These are phyloP conservation scores for Auriscalpium microsporum DNA, from an alignment of 768 basidiomycete species.

Conservation along the genomic window DNA sequence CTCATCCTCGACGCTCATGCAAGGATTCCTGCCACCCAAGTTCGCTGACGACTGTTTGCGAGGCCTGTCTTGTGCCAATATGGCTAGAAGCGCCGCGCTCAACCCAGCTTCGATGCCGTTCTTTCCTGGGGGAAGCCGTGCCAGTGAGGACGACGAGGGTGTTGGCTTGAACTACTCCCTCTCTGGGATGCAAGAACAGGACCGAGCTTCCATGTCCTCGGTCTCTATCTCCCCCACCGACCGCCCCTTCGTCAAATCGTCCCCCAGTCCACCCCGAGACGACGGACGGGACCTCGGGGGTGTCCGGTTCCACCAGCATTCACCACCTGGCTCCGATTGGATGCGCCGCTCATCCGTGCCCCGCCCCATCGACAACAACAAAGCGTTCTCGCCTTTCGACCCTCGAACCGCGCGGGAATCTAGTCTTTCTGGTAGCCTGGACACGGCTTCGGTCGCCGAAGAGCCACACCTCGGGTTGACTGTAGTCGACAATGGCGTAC, in stretches of 20 bases:
- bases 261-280: constrained; percentile 51
- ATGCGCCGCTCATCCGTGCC: constrained; percentile 13
- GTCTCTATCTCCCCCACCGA: constrained; percentile 56
- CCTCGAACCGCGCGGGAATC: constrained; percentile 4
- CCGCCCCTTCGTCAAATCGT: constrained; percentile 58
- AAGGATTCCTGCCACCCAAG: neutral
- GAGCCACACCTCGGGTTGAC: neutral
- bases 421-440: constrained; percentile 13
- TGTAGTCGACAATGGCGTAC: constrained; percentile 6
- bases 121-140: constrained; percentile 63
- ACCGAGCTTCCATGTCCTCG: constrained; percentile 41
- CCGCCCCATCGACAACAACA: constrained; percentile 6
- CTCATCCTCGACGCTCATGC: neutral
- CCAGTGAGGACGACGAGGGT: constrained; percentile 46
- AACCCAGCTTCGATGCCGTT: constrained; percentile 81
- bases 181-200: constrained; percentile 36
- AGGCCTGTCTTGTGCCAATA: constrained; percentile 19
- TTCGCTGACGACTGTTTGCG: neutral
- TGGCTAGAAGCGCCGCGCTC: constrained; percentile 70
- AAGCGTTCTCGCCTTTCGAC: constrained; percentile 24
- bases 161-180: constrained; percentile 37
- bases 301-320: constrained; percentile 11
- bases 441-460: constrained; percentile 8
- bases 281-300: constrained; percentile 19
- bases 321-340: constrained; percentile 21